Conservation (phyloP, 2,329 filamentous ascomycete species). For the Aspergillus quadrilineatus region DNA sequence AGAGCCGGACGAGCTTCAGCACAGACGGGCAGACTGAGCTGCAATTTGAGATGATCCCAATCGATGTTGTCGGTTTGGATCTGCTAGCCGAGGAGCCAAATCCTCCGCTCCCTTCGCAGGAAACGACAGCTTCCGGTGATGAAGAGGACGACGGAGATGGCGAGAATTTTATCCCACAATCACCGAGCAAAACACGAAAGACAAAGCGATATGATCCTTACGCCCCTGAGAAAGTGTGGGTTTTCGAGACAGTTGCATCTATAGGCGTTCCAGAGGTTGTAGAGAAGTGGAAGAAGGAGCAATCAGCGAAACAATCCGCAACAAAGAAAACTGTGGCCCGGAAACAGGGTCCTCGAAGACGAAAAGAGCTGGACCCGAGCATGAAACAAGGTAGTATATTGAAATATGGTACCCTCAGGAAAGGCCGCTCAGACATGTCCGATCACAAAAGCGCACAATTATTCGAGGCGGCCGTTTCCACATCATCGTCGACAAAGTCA, state of each 20-base stretch:
- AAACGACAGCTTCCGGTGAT: conserved; percentile 29
- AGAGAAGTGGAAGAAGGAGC: conserved; percentile 60
- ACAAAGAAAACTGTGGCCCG: conserved; percentile 30
- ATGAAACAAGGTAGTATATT: conserved; percentile 44
- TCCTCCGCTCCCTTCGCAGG: conserved; percentile 43
- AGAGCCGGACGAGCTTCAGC: conserved; percentile 66
- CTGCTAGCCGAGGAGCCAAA: conserved; percentile 70
- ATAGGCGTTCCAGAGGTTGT: conserved; percentile 65
- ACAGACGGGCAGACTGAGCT: conserved; percentile 76
- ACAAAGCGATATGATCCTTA: conserved; percentile 60
- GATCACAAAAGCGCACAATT: conserved; percentile 31
- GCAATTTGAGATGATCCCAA: conserved; percentile 73
- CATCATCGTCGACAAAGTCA: conserved; percentile 14
- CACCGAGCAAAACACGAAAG: conserved; percentile 28
- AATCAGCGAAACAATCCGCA: conserved; percentile 31
- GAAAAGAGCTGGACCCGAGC: conserved; percentile 39
- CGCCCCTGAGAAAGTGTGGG: conserved; percentile 65
- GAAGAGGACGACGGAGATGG: conserved; percentile 37
- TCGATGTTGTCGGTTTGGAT: conserved; percentile 74
- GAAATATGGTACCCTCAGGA: conserved; percentile 42
- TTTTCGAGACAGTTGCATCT: conserved; percentile 63
- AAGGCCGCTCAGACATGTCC: conserved; percentile 32
- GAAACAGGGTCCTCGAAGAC: conserved; percentile 31
- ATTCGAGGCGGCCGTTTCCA: conserved; percentile 29
- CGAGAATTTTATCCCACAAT: conserved; percentile 23